A percentile compares a stretch with the other conserved stretches of the same genome.
phyloP scores from a whole-genome alignment of 2,329 filamentous ascomycete genomes.

The Phaeosphaeria sp. region DNA sequence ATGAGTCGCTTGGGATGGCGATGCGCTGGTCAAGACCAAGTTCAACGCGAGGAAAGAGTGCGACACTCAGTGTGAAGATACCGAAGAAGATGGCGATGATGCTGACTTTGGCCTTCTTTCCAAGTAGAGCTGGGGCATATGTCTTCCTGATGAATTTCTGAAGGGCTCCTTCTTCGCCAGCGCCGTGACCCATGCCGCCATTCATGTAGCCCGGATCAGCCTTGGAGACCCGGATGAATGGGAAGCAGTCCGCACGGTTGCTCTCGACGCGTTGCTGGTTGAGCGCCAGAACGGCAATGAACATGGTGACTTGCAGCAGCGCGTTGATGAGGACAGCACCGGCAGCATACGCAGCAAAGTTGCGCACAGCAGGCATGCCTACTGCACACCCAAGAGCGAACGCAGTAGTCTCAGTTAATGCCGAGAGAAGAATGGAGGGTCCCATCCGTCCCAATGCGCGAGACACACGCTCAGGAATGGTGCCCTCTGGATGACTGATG shows the following conservation, averaged over 20 bases:
- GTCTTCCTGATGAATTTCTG: slow-evolving; percentile 89
- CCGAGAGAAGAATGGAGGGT: slow-evolving; percentile 93
- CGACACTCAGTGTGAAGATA: slow-evolving; percentile 83
- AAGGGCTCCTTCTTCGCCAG: slow-evolving; percentile 81
- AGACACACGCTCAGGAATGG: slow-evolving; percentile 84
- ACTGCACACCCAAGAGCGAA: slow-evolving; percentile 93
- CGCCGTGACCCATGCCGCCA: slow-evolving; percentile 70
- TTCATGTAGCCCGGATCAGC: slow-evolving; percentile 73
- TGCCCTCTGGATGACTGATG: slow-evolving; percentile 84
- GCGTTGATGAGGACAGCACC: slow-evolving; percentile 98
- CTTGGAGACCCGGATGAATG: slow-evolving; percentile 81
- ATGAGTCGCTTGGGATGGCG: slow-evolving; percentile 91
- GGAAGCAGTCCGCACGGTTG: slow-evolving; percentile 88
- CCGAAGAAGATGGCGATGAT: slow-evolving; percentile 85
- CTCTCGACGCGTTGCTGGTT: slow-evolving; percentile 93
- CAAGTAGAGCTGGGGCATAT: slow-evolving; percentile 83
- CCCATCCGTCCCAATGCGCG: slow-evolving; percentile 95
- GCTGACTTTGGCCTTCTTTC: slow-evolving; percentile 77
- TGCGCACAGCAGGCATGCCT: slow-evolving; percentile 96
- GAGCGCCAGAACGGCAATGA: slow-evolving; percentile 86
- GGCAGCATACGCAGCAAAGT: slow-evolving; percentile 95
- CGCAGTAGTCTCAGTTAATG: slow-evolving; percentile 90
- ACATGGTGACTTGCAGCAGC: slow-evolving; percentile 95
- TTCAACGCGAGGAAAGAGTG: slow-evolving; percentile 81
- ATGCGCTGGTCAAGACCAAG: slow-evolving; percentile 94